Conservation (phyloP, 257 asterid genomes). For the Craterostigma plantagineum region DNA sequence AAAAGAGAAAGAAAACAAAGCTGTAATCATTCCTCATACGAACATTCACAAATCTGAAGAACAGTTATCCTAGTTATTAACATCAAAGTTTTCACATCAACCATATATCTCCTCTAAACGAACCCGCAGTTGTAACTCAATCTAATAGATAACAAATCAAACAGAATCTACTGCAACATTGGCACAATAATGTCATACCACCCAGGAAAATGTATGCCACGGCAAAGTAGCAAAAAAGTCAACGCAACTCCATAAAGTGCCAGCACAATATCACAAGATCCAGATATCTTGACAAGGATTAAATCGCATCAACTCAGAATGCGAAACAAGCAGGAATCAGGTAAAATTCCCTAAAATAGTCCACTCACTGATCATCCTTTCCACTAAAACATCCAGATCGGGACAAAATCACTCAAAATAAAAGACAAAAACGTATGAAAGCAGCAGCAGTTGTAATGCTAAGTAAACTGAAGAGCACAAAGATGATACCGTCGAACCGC, state of each 20-base stretch:
- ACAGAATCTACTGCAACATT: too few species aligned
- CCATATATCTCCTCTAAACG: too few species aligned
- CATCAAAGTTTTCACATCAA: too few species aligned
- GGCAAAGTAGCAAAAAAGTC: not conserved
- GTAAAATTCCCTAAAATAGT: too few species aligned
- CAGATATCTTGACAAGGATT: too few species aligned
- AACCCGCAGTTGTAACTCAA: too few species aligned
- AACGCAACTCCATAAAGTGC: not conserved
- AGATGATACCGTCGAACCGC: constrained; percentile 50
- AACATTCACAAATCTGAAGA: not conserved
- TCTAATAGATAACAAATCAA: too few species aligned
- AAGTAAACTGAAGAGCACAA: not conserved
- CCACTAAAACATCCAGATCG: constrained; percentile 17
- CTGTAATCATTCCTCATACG: too few species aligned
- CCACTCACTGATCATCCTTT: not conserved
- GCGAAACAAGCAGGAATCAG: too few species aligned
- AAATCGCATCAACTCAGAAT: too few species aligned
- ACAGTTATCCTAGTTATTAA: not conserved
- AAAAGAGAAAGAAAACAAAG: too few species aligned
- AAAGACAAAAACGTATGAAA: not conserved
- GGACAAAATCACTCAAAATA: constrained; percentile 3
- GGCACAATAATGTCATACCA: not conserved
- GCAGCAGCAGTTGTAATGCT: not conserved
- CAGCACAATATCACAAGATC: too few species aligned
- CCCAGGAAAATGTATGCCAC: not conserved